Evolutionary conservation across 1,284 basidiomycete species (phyloP).

Genomic region (Ganoderma lucidum): DNA sequence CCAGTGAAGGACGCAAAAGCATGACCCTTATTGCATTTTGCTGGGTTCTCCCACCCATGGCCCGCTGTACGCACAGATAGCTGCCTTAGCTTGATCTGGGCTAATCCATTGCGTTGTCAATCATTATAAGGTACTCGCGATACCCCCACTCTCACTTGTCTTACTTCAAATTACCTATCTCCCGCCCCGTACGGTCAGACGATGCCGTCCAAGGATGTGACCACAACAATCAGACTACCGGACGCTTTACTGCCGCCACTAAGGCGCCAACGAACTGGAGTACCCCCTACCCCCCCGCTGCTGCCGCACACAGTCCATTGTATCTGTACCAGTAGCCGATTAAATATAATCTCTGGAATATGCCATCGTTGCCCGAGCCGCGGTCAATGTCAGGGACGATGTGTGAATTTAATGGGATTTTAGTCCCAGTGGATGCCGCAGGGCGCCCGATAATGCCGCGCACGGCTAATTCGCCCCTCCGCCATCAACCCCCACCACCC

Average conservation of each 20-base stretch:
- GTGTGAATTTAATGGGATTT: neutral
- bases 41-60: neutral
- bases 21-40: conserved; percentile 8
- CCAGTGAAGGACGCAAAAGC: conserved; percentile 43
- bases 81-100: neutral
- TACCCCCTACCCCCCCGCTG: neutral
- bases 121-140: neutral
- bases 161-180: too few species aligned
- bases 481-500: conserved; percentile 33
- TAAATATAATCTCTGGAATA: neutral
- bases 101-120: neutral
- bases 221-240: neutral
- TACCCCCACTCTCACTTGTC: too few species aligned
- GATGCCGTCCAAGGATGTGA: neutral
- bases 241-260: conserved; percentile 7
- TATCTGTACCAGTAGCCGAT: neutral
- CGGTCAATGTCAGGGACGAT: neutral
- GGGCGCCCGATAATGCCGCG: conserved; percentile 12
- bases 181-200: neutral
- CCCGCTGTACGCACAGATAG: neutral
- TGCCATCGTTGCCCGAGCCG: neutral
- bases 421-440: neutral
- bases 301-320: neutral
- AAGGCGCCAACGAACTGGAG: conserved; percentile 14
- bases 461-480: conserved; percentile 16